A percentile compares a stretch with the other conserved stretches of the same genome.
Conservation (phyloP, 495 filamentous ascomycete genomes). For the Aspergillus panamensis region DNA sequence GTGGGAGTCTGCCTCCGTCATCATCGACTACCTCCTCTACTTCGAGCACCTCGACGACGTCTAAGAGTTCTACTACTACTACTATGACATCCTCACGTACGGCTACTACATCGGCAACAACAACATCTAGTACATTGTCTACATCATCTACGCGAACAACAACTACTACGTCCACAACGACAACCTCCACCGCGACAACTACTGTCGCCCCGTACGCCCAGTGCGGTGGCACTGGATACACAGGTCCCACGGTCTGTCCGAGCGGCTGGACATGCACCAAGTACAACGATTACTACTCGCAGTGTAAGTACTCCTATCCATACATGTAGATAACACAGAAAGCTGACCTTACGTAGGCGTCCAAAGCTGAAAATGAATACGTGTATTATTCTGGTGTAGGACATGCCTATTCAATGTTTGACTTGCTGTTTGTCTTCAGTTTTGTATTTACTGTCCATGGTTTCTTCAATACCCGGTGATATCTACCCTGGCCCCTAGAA, state of each 20-base stretch:
- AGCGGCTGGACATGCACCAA: slow-evolving; percentile 16
- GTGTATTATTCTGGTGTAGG: no score
- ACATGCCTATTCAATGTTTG: no score
- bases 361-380: neutral
- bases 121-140: neutral
- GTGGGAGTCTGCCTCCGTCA: slow-evolving; percentile 1
- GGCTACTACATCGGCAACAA: neutral
- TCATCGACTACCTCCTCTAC: slow-evolving; percentile 1
- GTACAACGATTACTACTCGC: slow-evolving; percentile 13
- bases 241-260: slow-evolving; percentile 13
- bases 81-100: neutral
- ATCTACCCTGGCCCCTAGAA: no score
- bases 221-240: slow-evolving; percentile 15
- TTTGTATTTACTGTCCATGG: no score
- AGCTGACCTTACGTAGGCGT: neutral
- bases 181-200: neutral
- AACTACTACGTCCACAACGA: neutral
- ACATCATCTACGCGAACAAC: neutral
- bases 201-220: slow-evolving; percentile 13
- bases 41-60: neutral
- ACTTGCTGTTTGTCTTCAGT: no score
- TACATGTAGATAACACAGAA: neutral
- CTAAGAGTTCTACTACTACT: slow-evolving; percentile 3
- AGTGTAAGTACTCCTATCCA: slow-evolving; percentile 8
- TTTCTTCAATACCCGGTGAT: no score